Conservation (phyloP, 805 yeast species). For the Clavispora phyllophila region DNA sequence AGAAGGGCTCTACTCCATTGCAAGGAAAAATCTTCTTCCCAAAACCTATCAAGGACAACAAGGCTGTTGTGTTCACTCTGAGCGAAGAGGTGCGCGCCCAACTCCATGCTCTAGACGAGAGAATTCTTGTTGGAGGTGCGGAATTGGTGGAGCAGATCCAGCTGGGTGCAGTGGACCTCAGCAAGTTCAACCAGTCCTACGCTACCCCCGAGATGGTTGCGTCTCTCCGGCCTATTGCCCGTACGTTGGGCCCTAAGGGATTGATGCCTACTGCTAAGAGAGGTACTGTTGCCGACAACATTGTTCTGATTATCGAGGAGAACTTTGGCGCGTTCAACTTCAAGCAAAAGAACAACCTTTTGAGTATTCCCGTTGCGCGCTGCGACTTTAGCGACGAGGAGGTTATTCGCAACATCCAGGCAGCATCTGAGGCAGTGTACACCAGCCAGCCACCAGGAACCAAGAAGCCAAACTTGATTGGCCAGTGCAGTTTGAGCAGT, state of each 20-base stretch:
- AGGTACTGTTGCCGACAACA: constrained; percentile 77
- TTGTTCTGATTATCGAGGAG: constrained; percentile 46
- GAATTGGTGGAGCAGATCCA: constrained; percentile 62
- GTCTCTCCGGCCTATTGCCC: constrained; percentile 64
- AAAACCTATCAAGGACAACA: constrained; percentile 60
- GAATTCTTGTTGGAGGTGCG: constrained; percentile 57
- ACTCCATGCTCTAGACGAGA: constrained; percentile 57
- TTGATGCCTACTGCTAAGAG: constrained; percentile 82
- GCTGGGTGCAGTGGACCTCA: constrained; percentile 43
- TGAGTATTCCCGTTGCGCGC: constrained; percentile 70
- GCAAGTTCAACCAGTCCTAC: constrained; percentile 63
- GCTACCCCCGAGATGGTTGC: constrained; percentile 79
- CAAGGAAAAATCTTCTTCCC: constrained; percentile 71
- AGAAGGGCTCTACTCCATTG: constrained; percentile 72
- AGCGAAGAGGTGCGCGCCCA: constrained; percentile 47
- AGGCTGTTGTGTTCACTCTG: constrained; percentile 64
- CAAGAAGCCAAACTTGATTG: constrained; percentile 64
- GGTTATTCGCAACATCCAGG: constrained; percentile 62
- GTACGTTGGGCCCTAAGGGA: constrained; percentile 81
- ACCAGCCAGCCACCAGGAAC: constrained; percentile 52
- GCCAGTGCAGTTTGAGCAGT: constrained; percentile 62
- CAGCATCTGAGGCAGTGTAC: constrained; percentile 59
- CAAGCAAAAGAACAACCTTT: constrained; percentile 61
- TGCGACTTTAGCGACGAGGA: constrained; percentile 75
- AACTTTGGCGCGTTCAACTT: constrained; percentile 69